Conservation (phyloP, 2,329 filamentous ascomycete species). For the Diaporthe sp. region DNA sequence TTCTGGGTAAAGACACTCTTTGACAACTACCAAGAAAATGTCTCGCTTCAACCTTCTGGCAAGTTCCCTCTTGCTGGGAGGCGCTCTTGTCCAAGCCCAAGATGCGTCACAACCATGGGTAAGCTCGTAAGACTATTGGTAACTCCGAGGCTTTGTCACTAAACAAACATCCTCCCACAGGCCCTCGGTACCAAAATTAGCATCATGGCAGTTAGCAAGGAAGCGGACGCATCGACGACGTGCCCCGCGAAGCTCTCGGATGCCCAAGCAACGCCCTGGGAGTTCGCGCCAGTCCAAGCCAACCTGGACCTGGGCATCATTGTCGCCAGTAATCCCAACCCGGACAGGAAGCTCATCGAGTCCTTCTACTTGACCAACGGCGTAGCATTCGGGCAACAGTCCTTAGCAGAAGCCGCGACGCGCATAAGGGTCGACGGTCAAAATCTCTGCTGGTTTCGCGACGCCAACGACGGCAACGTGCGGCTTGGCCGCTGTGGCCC, state of each 20-base stretch:
- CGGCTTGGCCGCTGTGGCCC: neutral
- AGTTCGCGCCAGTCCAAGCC: neutral
- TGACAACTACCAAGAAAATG: neutral
- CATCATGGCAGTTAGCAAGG: neutral
- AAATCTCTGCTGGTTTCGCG: neutral
- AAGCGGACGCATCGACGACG: neutral
- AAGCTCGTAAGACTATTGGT: neutral
- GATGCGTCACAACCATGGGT: neutral
- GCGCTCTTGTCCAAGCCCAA: neutral
- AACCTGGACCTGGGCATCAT: neutral
- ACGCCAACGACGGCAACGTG: neutral
- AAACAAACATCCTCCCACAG: neutral
- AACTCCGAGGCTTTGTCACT: neutral
- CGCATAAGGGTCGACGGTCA: neutral
- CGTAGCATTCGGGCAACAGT: neutral
- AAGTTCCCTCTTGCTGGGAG: neutral
- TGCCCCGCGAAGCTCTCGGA: neutral
- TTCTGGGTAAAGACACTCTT: neutral
- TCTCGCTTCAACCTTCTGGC: neutral
- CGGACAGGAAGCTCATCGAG: neutral
- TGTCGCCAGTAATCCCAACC: neutral
- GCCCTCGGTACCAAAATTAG: neutral
- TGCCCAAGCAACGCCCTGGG: neutral
- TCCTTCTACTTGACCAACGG: neutral
- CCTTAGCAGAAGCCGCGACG: neutral